phyloP scores from a whole-genome alignment of 306 rosid species.

The Cicer pinnatifidum region DNA sequence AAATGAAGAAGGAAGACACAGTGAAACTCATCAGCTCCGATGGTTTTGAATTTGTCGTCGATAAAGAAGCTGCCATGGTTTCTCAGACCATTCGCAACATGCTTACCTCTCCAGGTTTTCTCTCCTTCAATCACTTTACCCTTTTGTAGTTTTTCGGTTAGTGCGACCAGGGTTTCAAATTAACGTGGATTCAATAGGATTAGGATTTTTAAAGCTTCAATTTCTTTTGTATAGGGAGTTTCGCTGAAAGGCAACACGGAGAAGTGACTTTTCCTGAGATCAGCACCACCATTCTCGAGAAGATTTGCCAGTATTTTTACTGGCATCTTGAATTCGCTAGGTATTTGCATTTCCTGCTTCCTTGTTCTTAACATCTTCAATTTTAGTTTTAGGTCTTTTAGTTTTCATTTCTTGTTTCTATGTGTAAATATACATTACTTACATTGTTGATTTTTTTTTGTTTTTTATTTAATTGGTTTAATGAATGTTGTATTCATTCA shows the following conservation, averaged over 20 bases:
- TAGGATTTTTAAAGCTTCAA: neutral
- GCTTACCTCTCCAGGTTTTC: constrained; percentile 93
- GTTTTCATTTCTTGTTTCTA: neutral
- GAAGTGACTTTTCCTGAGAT: constrained; percentile 96
- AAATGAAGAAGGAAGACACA: constrained; percentile 85
- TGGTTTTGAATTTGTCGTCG: constrained; percentile 91
- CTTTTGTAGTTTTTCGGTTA: neutral
- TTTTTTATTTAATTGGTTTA: neutral
- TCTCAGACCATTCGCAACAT: constrained; percentile 96
- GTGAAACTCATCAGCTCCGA: constrained; percentile 85
- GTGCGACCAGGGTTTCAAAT: constrained; percentile 42
- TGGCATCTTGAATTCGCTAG: constrained; percentile 98
- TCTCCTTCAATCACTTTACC: neutral
- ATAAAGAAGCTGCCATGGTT: constrained; percentile 98
- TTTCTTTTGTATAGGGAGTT: constrained; percentile 62
- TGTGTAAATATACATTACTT: neutral
- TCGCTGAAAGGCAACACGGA: constrained; percentile 79
- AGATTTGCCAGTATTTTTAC: constrained; percentile 93
- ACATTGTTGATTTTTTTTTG: neutral
- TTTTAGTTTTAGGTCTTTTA: neutral
- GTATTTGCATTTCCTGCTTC: constrained; percentile 46
- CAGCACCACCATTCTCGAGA: constrained; percentile 94
- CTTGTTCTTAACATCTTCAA: neutral
- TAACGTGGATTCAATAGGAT: neutral
- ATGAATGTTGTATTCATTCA: neutral